These are phyloP conservation scores for Gossypium rotundifolium DNA, from an alignment of 345 rosid species.

Conservation along the genomic window DNA sequence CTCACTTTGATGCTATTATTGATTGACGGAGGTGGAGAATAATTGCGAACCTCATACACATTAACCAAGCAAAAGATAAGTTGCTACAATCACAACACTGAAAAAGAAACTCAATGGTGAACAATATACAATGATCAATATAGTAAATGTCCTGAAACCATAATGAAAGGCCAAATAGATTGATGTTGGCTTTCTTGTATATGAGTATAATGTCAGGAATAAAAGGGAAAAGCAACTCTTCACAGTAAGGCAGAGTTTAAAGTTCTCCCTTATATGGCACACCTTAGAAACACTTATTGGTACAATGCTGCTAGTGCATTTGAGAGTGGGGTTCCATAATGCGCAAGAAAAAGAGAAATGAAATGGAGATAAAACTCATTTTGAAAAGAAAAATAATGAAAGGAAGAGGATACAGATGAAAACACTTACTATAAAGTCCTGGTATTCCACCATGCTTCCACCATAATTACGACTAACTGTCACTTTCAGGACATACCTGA, in stretches of 20 bases:
- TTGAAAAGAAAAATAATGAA: not conserved
- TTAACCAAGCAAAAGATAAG: constrained; percentile 9
- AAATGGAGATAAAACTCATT: constrained; percentile 5
- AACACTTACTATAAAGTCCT: constrained; percentile 75
- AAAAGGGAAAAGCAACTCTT: not conserved
- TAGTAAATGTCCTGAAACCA: not conserved
- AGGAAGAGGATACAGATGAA: not conserved
- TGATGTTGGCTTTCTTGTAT: not conserved
- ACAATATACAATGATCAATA: not conserved
- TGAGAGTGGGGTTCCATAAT: not conserved
- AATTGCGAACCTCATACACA: constrained; percentile 69
- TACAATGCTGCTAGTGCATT: not conserved
- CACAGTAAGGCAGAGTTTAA: not conserved
- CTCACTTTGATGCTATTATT: constrained; percentile 92
- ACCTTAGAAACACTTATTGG: not conserved
- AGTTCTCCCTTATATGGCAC: constrained; percentile 3
- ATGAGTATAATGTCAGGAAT: not conserved
- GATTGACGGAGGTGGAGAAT: constrained; percentile 64
- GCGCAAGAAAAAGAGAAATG: not conserved
- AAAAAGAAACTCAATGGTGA: not conserved
- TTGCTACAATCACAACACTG: not conserved
- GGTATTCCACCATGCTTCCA: constrained; percentile 88
- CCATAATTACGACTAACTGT: constrained; percentile 82
- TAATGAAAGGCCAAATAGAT: not conserved
- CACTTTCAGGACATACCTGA: constrained; percentile 87